Conservation (phyloP, 306 rosid species). For the Sicyos baderoa region DNA sequence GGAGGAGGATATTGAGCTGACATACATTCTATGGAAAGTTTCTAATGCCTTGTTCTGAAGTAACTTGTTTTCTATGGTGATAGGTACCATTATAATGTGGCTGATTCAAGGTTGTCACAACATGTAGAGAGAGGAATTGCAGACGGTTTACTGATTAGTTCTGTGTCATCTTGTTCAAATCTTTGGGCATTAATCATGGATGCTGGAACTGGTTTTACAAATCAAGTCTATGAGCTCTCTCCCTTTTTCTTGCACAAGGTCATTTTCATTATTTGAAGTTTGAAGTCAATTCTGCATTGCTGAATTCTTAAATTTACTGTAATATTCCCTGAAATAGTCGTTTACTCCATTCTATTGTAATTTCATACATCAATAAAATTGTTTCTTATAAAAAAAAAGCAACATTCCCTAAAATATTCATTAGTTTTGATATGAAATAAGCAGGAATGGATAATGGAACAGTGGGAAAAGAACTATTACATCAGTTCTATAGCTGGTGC, state of each 20-base stretch:
- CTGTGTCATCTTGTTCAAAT: conserved; percentile 84
- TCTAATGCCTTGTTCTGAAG: conserved; percentile 7
- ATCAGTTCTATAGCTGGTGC: conserved; percentile 60
- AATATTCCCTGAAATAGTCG: background rate
- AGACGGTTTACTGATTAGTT: conserved; percentile 85
- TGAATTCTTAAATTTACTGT: background rate
- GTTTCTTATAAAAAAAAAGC: no score
- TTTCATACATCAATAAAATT: no score
- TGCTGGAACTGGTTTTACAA: conserved; percentile 80
- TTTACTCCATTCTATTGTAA: no score
- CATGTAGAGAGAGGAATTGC: conserved; percentile 92
- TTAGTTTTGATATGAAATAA: background rate
- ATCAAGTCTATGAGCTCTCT: conserved; percentile 74
- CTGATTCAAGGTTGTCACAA: conserved; percentile 75
- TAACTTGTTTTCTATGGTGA: conserved; percentile 21
- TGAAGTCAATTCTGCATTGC: background rate
- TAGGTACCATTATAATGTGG: conserved; percentile 83
- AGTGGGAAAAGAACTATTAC: conserved; percentile 60
- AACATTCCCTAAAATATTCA: background rate
- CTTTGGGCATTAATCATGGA: conserved; percentile 99
- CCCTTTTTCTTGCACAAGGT: conserved; percentile 88
- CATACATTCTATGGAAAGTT: background rate
- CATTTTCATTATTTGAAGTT: conserved; percentile 25
- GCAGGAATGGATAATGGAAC: conserved; percentile 68
- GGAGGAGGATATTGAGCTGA: background rate